Evolutionary conservation across 768 basidiomycete genomes (phyloP).

Genomic region (Gelatoporia subvermispora): DNA sequence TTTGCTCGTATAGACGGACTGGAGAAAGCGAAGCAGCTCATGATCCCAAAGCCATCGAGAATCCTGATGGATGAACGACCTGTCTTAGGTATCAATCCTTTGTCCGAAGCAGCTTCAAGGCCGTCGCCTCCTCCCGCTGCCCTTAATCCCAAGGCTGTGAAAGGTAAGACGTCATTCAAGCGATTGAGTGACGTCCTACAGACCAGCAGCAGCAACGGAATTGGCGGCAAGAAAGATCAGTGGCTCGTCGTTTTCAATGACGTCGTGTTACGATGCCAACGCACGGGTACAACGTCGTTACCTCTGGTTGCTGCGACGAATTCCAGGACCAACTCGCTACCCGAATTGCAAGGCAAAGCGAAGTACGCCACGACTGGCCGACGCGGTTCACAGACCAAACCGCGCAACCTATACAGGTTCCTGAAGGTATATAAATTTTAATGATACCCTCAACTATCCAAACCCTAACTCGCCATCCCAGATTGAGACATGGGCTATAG

Average conservation of each 20-base stretch:
- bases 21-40: slow-evolving; percentile 89
- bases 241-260: slow-evolving; percentile 98
- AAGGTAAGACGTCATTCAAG: slow-evolving; percentile 83
- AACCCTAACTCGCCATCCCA: slow-evolving; percentile 22
- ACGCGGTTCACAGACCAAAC: slow-evolving; percentile 69
- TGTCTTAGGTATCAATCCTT: slow-evolving; percentile 30
- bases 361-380: slow-evolving; percentile 83
- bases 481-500: slow-evolving; percentile 88
- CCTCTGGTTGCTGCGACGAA: slow-evolving; percentile 67
- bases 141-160: slow-evolving; percentile 49
- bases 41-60: slow-evolving; percentile 84
- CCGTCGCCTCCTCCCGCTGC: slow-evolving; percentile 31
- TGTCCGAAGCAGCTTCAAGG: slow-evolving; percentile 7
- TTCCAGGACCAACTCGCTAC: slow-evolving; percentile 69
- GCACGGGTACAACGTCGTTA: slow-evolving; percentile 82
- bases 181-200: slow-evolving; percentile 87
- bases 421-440: slow-evolving; percentile 55
- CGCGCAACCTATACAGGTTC: slow-evolving; percentile 91
- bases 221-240: slow-evolving; percentile 74
- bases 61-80: slow-evolving; percentile 80
- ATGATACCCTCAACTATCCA: background rate
- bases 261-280: slow-evolving; percentile 87
- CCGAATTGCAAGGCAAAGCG: slow-evolving; percentile 78
- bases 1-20: slow-evolving; percentile 96
- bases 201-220: slow-evolving; percentile 38